Base-by-base conservation (phyloP, 2,329 filamentous ascomycete species). In the Polychaeton citri region DNA sequence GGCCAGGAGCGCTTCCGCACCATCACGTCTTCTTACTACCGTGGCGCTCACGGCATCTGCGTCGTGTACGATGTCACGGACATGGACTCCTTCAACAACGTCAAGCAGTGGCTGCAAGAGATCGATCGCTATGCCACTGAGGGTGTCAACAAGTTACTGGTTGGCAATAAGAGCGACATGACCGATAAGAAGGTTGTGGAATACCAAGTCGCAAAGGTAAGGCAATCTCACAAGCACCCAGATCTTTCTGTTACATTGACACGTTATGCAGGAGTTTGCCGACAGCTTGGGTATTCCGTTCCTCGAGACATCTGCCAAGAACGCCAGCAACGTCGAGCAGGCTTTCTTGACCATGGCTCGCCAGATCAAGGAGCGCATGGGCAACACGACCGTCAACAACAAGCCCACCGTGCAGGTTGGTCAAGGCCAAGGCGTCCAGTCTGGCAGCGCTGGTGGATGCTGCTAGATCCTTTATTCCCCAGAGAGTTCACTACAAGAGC, bases 91-190 rank as follows among this genome's bases (percentile, higher is more conserved):
- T 98, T 98, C 84, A 96, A 98, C 79, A 98, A 96, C 71, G 90
- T 98, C 56, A 96, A 98, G 82, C 90, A 98, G 74, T 98, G 90
- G 90, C 77, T 98, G 44, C 90, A 98, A 66, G 90, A 98, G 71
- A 98, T 98, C 54, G 90, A 98, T 71, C 80, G 90, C 63, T 96
- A 98, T 58, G 90, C 90, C 53, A 98, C 90, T 50, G 90, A 98
- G 68, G 90, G 90, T 48, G 90, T 98, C 59, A 98, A 98, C 78
- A 98, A 98, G 76, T 75, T 98, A 49, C 79, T 98, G 43, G 88
- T 98, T 44, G 90, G 90, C 59, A 98, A 98, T 81, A 98, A 98
- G 81, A 94, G 86, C 68, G 90, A 98, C 82, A 96, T 98, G 86
- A 79, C 88, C 41, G 90, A 98, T 69, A 98, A 98, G 82, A 98